Evolutionary conservation across 2,329 filamentous ascomycete genomes (phyloP), one percentile per base, ranked within the genome.

Genomic region (Diaporthe sp.): DNA sequence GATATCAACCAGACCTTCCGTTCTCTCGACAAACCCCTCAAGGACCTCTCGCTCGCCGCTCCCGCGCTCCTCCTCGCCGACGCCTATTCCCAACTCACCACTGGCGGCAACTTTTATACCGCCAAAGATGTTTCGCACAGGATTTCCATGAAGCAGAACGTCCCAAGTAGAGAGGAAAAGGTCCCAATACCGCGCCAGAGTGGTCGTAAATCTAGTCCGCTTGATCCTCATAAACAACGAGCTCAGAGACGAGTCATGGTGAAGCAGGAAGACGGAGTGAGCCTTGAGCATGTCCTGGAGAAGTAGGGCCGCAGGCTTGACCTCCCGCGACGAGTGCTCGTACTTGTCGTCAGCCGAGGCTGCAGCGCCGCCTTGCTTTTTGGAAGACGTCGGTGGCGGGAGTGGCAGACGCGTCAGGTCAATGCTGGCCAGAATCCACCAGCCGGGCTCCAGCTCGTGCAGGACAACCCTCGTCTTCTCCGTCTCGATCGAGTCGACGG

Each of bases 391-490:
- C 71, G 87, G 85, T 32, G 88, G 86, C 27, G 92, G 92, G 6
- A 96, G 86, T 74, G 90, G 90, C 10, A 92, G 82, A 68, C 92
- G 92, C 35, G 94, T 98, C 50, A 98, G 87, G 81, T 97, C 93
- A 81, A 98, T 91, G 63, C 93, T 94, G 76, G 95, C 96, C 75
- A 98, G 86, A 76, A 98, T 92, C 97, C 97, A 99, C 97, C 97
- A 99, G 39, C 94, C 94, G 22, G 90, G 86, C 82, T 99, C 96
- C 77, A 99, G 85, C 85, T 99, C 95, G 79, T 95, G 92, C 58
- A 98, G 85, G 44, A 98, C 88, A 44, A 98, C 92, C 42, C 96
- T 91, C 66, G 93, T 92, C 85, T 94, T 97, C 79, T 98, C 94
- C 1, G 97, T 98, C 81, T 99, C 97, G 75, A 99, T 92, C 13